Base-by-base conservation (phyloP, 169 alveolate species). In the Plasmodium reichenowi region DNA sequence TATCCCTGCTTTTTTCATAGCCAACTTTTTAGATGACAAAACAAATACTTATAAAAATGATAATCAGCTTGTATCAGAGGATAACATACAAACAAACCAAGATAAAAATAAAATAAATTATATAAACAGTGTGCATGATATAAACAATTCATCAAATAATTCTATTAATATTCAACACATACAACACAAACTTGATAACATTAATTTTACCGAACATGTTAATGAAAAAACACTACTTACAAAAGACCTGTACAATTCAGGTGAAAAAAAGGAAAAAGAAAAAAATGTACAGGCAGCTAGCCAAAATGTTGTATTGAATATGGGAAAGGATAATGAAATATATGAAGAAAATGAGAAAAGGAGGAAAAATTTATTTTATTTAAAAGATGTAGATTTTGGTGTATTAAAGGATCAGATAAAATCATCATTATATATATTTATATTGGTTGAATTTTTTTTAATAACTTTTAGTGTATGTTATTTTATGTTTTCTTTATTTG, bases 401-500 rank as follows among this genome's bases (percentile, higher is more conserved):
- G 20, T 29, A 15, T 48, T 83, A 48, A 70, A 71, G 73, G 70
- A 83, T 20, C 91, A 83, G 58, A 47, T 83, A 12, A 17, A 10
- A 15, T 83, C 91, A 7, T 54, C 86, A 68, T 58, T 56, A 68
- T 83, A 56, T 43, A 26, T 58, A 70, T 83, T 83, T 73, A 83
- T 83, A 24, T 63, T 83, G 26, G 17, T 83, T 47, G 91, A 83
- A 50, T 83, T 83, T n/a, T 83, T 83, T 73, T 68, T 50, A n/a
- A 20, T 83, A 29, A 83, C 83, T 12, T 83, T 70, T 45, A 83
- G 91, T 48, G 71, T 68, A 45, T 83, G 86, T 24, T 70, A 54
- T 62, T 83, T 83, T 47, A 83, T 83, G 91, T 83, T 83, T 56
- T 67, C 86, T 13, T 50, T 83, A 70, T 83, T 83, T 29, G 91